A percentile compares a stretch with the other conserved stretches of the same genome.
Conservation (phyloP, 2,329 filamentous ascomycete species). For the Botryotinia globosa region DNA sequence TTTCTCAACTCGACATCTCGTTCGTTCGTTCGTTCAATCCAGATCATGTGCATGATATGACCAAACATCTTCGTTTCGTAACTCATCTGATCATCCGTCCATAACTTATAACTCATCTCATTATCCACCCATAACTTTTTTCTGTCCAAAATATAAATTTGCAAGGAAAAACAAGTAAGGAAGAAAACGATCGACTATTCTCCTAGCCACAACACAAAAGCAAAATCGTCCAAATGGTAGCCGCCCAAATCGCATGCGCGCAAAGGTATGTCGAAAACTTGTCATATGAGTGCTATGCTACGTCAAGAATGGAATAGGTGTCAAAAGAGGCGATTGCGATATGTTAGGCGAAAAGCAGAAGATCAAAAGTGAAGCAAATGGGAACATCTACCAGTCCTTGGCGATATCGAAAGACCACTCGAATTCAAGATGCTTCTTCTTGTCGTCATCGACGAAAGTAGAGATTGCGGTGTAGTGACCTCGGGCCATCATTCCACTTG, state of each 20-base stretch:
- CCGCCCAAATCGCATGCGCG: not conserved
- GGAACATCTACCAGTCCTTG: conserved; percentile 76
- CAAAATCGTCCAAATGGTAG: not conserved
- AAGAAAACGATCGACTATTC: not conserved
- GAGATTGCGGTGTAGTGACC: conserved; percentile 88
- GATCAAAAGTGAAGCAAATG: not conserved
- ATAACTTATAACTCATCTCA: conserved; percentile 11
- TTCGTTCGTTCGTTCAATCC: not conserved
- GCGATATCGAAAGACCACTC: conserved; percentile 95
- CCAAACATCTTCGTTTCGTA: conserved; percentile 1
- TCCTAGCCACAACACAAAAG: not conserved
- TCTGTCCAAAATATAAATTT: conserved; percentile 5
- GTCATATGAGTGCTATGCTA: conserved; percentile 7
- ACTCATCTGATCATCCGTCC: conserved; percentile 12
- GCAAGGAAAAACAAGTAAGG: not conserved
- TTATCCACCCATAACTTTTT: conserved; percentile 9
- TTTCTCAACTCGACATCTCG: not conserved
- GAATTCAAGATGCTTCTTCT: conserved; percentile 84
- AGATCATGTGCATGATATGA: conserved; percentile 6
- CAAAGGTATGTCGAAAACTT: not conserved
- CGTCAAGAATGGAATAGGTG: not conserved
- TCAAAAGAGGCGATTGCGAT: not conserved
- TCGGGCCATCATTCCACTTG: conserved; percentile 83
- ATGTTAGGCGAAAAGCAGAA: not conserved
- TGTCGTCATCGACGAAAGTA: conserved; percentile 93